Conservation (phyloP, 805 yeast species). For the Ogataea ramenticola region DNA sequence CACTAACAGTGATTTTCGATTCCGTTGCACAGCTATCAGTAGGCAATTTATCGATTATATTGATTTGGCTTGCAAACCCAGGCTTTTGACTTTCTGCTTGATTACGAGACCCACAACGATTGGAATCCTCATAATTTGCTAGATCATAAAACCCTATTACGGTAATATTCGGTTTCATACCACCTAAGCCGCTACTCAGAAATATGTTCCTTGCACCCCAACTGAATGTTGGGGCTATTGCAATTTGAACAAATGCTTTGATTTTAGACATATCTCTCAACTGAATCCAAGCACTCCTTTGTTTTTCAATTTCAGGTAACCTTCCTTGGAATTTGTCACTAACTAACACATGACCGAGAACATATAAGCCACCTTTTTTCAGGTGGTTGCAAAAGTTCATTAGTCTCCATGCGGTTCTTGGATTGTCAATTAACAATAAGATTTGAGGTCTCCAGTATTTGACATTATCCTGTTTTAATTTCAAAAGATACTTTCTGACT, state of each 20-base stretch:
- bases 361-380: slow-evolving; percentile 91
- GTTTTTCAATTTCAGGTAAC: slow-evolving; percentile 61
- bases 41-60: slow-evolving; percentile 15
- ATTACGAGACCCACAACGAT: slow-evolving; percentile 11
- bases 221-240: slow-evolving; percentile 76
- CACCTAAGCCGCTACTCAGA: slow-evolving; percentile 94
- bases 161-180: slow-evolving; percentile 95
- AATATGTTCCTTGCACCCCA: slow-evolving; percentile 96
- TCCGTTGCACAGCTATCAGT: slow-evolving; percentile 77
- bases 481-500: slow-evolving; percentile 80
- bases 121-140: slow-evolving; percentile 10
- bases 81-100: slow-evolving; percentile 17
- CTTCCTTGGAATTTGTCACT: slow-evolving; percentile 55
- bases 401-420: slow-evolving; percentile 85
- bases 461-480: slow-evolving; percentile 85
- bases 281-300: slow-evolving; percentile 76
- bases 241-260: slow-evolving; percentile 92
- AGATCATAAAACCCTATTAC: slow-evolving; percentile 85
- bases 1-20: slow-evolving; percentile 56
- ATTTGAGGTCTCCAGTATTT: slow-evolving; percentile 99
- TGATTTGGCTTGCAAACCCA: slow-evolving; percentile 19
- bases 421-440: slow-evolving; percentile 79
- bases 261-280: slow-evolving; percentile 70
- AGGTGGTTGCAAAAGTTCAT: slow-evolving; percentile 89
- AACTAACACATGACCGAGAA: slow-evolving; percentile 86